These are phyloP conservation scores for Glonium stellatum DNA, from an alignment of 495 filamentous ascomycete species.

Conservation along the genomic window DNA sequence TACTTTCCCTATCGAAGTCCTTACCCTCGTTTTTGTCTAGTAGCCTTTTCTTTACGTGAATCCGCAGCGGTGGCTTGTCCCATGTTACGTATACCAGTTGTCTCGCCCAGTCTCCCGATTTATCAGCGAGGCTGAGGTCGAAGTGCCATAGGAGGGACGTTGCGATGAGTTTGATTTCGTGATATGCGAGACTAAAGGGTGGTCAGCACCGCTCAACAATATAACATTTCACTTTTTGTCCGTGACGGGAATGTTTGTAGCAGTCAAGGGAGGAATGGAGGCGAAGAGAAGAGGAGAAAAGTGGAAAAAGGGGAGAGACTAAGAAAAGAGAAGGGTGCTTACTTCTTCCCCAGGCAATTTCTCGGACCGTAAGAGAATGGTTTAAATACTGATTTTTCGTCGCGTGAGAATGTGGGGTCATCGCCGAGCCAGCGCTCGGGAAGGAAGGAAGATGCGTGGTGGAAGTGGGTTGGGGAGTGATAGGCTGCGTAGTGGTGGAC, in stretches of 20 bases:
- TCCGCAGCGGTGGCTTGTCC: constrained; percentile 15
- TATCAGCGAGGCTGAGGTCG: constrained; percentile 38
- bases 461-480: constrained; percentile 37
- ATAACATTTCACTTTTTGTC: too few species aligned
- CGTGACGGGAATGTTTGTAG: too few species aligned
- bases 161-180: constrained; percentile 44
- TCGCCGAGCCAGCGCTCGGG: constrained; percentile 42
- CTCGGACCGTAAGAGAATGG: constrained; percentile 23
- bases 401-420: constrained; percentile 3
- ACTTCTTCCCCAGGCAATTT: constrained; percentile 26
- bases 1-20: too few species aligned
- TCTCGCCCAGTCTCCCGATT: constrained; percentile 33
- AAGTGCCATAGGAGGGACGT: constrained; percentile 47
- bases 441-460: constrained; percentile 32
- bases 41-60: too few species aligned
- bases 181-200: too few species aligned
- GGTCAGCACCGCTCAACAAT: too few species aligned
- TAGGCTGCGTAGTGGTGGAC: constrained; percentile 38
- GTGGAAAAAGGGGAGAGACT: not conserved
- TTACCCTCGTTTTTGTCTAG: too few species aligned
- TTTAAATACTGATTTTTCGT: constrained; percentile 13
- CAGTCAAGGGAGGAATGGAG: too few species aligned
- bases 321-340: not conserved
- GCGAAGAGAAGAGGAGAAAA: not conserved
- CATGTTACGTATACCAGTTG: constrained; percentile 31